phyloP scores from a whole-genome alignment of 2,329 filamentous ascomycete genomes.

The Thielaviopsis ethacetica region DNA sequence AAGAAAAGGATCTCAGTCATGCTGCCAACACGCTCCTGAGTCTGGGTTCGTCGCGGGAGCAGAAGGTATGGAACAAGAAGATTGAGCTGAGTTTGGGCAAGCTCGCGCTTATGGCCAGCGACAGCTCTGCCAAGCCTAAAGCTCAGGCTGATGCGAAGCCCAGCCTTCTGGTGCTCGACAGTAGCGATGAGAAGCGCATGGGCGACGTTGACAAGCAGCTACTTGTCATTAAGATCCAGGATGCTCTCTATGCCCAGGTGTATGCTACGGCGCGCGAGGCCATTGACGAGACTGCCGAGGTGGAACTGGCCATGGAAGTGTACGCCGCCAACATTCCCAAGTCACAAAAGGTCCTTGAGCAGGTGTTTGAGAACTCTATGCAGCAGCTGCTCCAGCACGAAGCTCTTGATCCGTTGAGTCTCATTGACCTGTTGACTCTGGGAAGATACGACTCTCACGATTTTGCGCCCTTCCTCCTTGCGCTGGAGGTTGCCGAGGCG shows the following conservation, averaged over 20 bases:
- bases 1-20: constrained; percentile 56
- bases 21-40: constrained; percentile 56
- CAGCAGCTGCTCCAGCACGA: constrained; percentile 54
- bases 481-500: constrained; percentile 44
- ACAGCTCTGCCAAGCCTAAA: constrained; percentile 18
- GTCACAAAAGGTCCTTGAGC: constrained; percentile 48
- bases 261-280: constrained; percentile 50
- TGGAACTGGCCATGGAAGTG: constrained; percentile 57
- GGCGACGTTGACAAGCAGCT: constrained; percentile 45
- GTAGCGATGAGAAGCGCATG: constrained; percentile 25
- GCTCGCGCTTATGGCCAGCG: constrained; percentile 54
- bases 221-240: constrained; percentile 61
- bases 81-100: constrained; percentile 84
- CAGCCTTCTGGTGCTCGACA: constrained; percentile 15
- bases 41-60: constrained; percentile 55
- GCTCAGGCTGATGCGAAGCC: constrained; percentile 15
- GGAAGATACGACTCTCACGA: constrained; percentile 25
- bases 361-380: constrained; percentile 56
- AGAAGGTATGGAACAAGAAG: constrained; percentile 81
- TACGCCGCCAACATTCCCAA: constrained; percentile 40
- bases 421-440: constrained; percentile 67
- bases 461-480: constrained; percentile 53
- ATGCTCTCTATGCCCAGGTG: constrained; percentile 57
- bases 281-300: constrained; percentile 63
- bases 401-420: constrained; percentile 46